These are phyloP conservation scores for Clitopilus hobsonii DNA, from an alignment of 768 basidiomycete species.

Conservation along the genomic window DNA sequence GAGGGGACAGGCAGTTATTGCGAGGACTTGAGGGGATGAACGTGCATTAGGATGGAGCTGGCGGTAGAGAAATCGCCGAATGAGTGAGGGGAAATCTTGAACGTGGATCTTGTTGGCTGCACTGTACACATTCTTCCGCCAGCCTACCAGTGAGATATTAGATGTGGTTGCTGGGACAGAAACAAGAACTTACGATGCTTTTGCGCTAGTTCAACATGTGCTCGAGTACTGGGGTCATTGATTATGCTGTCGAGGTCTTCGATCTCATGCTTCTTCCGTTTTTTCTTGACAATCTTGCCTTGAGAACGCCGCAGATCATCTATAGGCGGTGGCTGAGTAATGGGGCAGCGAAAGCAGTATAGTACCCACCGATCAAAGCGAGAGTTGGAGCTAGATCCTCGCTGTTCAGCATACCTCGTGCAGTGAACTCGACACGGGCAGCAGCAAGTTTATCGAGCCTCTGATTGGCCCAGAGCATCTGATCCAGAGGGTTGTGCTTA, in stretches of 20 bases:
- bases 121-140: background rate
- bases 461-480: constrained; percentile 27
- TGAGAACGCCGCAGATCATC: no score
- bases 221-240: background rate
- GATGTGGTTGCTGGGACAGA: background rate
- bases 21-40: constrained; percentile 5
- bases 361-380: background rate
- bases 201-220: constrained; percentile 15
- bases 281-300: background rate
- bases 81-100: background rate
- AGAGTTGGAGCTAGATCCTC: background rate
- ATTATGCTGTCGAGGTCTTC: background rate
- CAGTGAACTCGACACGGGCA: constrained; percentile 11
- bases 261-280: background rate
- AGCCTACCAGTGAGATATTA: background rate
- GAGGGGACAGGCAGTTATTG: constrained; percentile 10
- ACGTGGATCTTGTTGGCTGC: background rate
- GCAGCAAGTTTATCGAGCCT: constrained; percentile 22
- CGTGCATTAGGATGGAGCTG: background rate
- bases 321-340: no score
- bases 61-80: background rate
- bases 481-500: constrained; percentile 17
- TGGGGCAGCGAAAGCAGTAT: no score
- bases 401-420: constrained; percentile 16
- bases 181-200: background rate